phyloP scores from a whole-genome alignment of 352 stramenopile genomes.

The Pythium angustatum region DNA sequence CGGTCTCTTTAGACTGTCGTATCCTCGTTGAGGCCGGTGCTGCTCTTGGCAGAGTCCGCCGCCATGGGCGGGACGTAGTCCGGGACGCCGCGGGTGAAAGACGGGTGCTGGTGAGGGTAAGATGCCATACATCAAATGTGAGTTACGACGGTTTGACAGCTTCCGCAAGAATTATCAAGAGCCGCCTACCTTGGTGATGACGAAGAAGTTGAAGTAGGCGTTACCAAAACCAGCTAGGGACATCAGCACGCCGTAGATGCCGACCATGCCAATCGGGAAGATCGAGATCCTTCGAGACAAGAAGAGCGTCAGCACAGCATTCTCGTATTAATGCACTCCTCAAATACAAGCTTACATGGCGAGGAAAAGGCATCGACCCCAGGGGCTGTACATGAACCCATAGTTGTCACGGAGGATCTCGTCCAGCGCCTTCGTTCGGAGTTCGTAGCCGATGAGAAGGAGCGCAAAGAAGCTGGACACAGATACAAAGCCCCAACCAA shows the following conservation, averaged over 20 bases:
- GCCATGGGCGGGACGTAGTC: constrained; percentile 78
- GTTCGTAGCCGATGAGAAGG: constrained; percentile 83
- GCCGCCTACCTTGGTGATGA: constrained; percentile 76
- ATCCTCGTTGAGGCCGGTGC: constrained; percentile 26
- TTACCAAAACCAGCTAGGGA: constrained; percentile 79
- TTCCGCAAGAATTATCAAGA: no score
- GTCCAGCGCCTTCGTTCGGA: constrained; percentile 72
- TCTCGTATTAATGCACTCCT: neutral
- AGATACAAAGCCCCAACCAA: no score
- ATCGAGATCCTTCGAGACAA: constrained; percentile 72
- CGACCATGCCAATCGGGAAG: constrained; percentile 87
- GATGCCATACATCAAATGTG: no score
- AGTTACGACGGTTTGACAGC: no score
- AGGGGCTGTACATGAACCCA: constrained; percentile 90
- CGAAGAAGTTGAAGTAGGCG: constrained; percentile 90
- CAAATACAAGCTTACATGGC: constrained; percentile 59
- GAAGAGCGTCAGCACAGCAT: constrained; percentile 7
- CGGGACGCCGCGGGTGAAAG: constrained; percentile 80
- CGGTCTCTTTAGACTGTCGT: constrained; percentile 19
- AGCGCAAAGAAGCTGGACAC: constrained; percentile 73
- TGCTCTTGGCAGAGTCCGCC: constrained; percentile 31
- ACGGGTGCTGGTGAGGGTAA: constrained; percentile 50
- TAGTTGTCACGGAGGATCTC: constrained; percentile 75
- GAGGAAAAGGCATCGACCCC: constrained; percentile 84
- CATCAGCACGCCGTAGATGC: constrained; percentile 77